Base-by-base conservation (phyloP, 345 rosid genomes). In the Aquilaria malaccensis region DNA sequence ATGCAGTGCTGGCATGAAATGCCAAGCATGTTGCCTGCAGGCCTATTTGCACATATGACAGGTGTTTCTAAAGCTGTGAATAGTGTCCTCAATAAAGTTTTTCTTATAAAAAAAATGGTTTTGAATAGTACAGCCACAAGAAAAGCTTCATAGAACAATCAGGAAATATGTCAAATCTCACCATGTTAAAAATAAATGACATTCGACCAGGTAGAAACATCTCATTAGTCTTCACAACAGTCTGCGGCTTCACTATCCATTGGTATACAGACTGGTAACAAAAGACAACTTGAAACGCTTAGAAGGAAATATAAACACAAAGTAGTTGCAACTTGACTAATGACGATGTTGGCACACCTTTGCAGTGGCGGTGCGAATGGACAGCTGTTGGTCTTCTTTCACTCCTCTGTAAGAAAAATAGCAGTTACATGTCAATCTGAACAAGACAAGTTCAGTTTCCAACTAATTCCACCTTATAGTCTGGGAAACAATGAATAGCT, bases 121-220 rank as follows among this genome's bases (percentile, higher is more conserved):
- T 29, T 30, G 4, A 4, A 37, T 48, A 58, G 49, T 52, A 43
- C 10, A 52, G 13, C 53, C 10, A 22, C 43, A 12, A 43, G 11
- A 37, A 41, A 29, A 13, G 11, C 15, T 52, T n/a, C 31, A 32
- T 30, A 9, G 51, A 15, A 13, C 56, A 14, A 10, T 48, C 12
- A 55, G 30, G 4, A 12, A 33, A 37, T 13, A 52, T 5, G 15
- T 45, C 63, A 51, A 30, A 49, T 29, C 77, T 67, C 72, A 91
- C 98, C 91, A 80, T 81, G 82, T 81, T 90, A 72, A 68, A 91
- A 53, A 91, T 83, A 78, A 88, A 88, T 60, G 96, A 64, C 85
- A 94, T 87, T 70, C 94, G 83, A 55, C 99, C 99, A 12, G 97
- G 97, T 67, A 90, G 92, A 76, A 94, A 94, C 92, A 94, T 80